Conservation (phyloP, 441 rosid genomes). For the Erysimum cheiri region DNA sequence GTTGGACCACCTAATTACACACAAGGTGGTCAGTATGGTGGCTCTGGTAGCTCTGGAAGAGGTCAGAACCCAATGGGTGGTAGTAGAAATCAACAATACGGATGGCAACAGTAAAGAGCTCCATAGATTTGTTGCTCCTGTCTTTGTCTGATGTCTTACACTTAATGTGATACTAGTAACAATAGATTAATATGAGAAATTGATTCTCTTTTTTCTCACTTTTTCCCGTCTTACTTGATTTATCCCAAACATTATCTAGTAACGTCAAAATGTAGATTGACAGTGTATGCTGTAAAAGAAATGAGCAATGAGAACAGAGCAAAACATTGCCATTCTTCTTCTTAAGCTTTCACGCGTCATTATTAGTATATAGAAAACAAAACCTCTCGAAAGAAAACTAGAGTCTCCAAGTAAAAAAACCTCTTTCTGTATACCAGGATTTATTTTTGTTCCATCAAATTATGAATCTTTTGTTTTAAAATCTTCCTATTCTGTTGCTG, state of each 20-base stretch:
- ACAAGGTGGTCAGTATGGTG: constrained; percentile 78
- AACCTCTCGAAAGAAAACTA: constrained; percentile 26
- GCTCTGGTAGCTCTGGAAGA: constrained; percentile 70
- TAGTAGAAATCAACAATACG: constrained; percentile 86
- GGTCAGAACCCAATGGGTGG: constrained; percentile 89
- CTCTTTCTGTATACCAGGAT: constrained; percentile 20
- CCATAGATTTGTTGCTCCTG: constrained; percentile 1
- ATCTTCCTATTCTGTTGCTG: constrained; percentile 32
- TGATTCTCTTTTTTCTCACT: background rate
- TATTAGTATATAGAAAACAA: constrained; percentile 29
- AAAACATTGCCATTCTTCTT: constrained; percentile 18
- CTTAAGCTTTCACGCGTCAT: constrained; percentile 23
- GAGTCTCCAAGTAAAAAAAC: constrained; percentile 19
- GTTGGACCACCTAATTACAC: constrained; percentile 79
- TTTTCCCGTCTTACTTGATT: background rate
- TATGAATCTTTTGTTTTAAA: constrained; percentile 26
- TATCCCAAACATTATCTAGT: background rate
- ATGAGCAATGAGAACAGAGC: constrained; percentile 20
- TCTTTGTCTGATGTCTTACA: constrained; percentile 22
- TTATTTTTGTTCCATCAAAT: constrained; percentile 30
- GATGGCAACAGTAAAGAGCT: constrained; percentile 71
- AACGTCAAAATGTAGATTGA: background rate
- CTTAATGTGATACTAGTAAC: constrained; percentile 7
- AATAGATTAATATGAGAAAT: background rate
- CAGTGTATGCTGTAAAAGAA: background rate